A percentile compares a stretch with the other conserved stretches of the same genome.
Conservation (phyloP, 305 asterid species). For the Solanum hybrid region DNA sequence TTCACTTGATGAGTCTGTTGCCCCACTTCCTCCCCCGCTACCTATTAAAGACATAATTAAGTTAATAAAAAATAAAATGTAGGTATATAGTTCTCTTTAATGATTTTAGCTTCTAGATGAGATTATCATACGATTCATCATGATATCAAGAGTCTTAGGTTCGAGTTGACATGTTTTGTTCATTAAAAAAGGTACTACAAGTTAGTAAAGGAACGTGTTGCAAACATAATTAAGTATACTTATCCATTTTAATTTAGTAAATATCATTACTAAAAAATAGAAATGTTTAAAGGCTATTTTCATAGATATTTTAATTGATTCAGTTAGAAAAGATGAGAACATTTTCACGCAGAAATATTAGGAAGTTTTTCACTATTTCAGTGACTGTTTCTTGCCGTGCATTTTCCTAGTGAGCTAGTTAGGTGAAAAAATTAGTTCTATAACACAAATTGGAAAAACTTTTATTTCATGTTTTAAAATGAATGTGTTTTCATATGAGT, state of each 20-base stretch:
- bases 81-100: background rate
- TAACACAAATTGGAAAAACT: no score
- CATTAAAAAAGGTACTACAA: background rate
- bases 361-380: background rate
- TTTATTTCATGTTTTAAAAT: no score
- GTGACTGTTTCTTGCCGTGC: background rate
- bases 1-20: constrained; percentile 84
- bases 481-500: background rate
- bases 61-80: background rate
- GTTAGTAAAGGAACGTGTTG: background rate
- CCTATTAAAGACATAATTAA: constrained; percentile 7
- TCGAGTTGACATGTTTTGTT: background rate
- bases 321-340: background rate
- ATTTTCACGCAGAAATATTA: background rate
- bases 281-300: background rate
- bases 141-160: background rate
- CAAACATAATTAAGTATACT: background rate
- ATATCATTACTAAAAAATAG: background rate
- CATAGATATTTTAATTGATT: background rate
- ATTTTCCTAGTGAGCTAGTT: background rate
- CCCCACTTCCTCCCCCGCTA: constrained; percentile 40
- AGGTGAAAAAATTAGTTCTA: no score
- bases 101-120: background rate
- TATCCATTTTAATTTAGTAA: background rate
- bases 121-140: background rate